Percentiles rank a stretch among this genome's conserved stretches.
Evolutionary conservation across 129 eudicot species (phyloP).

Genomic region (Pseudognaphalium luteoalbum): DNA sequence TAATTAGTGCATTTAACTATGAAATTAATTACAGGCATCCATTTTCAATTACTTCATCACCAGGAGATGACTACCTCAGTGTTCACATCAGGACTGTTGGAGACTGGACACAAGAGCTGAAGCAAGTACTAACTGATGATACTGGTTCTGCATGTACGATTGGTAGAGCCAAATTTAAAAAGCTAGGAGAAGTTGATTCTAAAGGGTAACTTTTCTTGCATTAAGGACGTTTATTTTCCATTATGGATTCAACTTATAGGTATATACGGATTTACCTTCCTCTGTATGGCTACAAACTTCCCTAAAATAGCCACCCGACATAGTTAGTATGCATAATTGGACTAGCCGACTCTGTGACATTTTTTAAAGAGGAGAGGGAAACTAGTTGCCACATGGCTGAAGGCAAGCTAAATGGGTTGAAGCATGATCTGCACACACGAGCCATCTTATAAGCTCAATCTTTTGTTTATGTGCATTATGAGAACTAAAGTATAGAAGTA

Average conservation of each 20-base stretch:
- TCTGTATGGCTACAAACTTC: too few relatives aligned
- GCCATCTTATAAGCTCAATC: too few relatives aligned
- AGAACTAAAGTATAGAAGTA: not conserved
- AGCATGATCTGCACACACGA: too few relatives aligned
- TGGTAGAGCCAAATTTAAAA: slow-evolving; percentile 74
- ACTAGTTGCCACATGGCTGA: too few relatives aligned
- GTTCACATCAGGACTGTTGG: slow-evolving; percentile 91
- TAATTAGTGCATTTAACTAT: not conserved
- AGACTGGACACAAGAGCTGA: slow-evolving; percentile 95
- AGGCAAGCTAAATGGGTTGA: too few relatives aligned
- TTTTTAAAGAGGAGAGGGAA: too few relatives aligned
- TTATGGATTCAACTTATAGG: too few relatives aligned
- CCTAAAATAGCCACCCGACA: too few relatives aligned
- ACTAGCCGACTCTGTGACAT: too few relatives aligned
- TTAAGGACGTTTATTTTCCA: slow-evolving; percentile 1
- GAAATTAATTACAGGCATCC: slow-evolving; percentile 78
- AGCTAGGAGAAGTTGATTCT: slow-evolving; percentile 49
- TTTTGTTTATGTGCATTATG: not conserved
- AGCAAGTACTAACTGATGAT: slow-evolving; percentile 70
- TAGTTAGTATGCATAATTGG: too few relatives aligned
- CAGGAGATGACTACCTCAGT: slow-evolving; percentile 87
- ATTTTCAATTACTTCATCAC: slow-evolving; percentile 97
- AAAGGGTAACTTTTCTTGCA: slow-evolving; percentile 55
- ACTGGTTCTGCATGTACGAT: slow-evolving; percentile 53
- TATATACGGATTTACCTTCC: too few relatives aligned